Evolutionary conservation across 2,329 filamentous ascomycete species (phyloP).

Genomic region (Colletotrichum cuscutae): DNA sequence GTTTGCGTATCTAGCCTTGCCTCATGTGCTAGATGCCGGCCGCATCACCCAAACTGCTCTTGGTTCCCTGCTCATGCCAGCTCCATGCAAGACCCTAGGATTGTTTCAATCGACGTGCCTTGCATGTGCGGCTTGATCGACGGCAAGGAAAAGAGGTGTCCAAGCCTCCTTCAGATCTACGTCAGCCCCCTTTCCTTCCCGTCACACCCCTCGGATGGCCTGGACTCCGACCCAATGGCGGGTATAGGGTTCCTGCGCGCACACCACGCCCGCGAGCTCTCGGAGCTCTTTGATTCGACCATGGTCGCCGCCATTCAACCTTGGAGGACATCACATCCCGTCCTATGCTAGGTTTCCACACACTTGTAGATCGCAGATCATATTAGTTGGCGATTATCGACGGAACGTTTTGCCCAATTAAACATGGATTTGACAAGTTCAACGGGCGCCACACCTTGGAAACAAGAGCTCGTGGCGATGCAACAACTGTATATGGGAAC

Average conservation of each 20-base stretch:
- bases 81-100: neutral
- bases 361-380: conserved; percentile 23
- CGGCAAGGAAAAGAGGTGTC: neutral
- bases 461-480: neutral
- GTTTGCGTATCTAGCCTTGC: neutral
- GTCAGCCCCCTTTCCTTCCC: conserved; percentile 8
- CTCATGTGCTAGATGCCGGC: conserved; percentile 6
- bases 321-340: conserved; percentile 5
- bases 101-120: conserved; percentile 5
- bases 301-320: conserved; percentile 7
- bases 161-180: conserved; percentile 20
- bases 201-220: conserved; percentile 25
- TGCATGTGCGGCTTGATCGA: conserved; percentile 11
- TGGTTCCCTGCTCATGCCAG: neutral
- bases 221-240: conserved; percentile 9
- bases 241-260: conserved; percentile 18
- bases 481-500: neutral
- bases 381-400: neutral
- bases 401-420: neutral
- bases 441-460: neutral
- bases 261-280: neutral
- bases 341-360: neutral
- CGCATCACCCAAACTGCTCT: neutral
- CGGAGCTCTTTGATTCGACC: conserved; percentile 20
- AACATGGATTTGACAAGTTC: neutral